These are phyloP conservation scores for Dalbergia oliveri DNA, from an alignment of 306 rosid species.

Conservation along the genomic window DNA sequence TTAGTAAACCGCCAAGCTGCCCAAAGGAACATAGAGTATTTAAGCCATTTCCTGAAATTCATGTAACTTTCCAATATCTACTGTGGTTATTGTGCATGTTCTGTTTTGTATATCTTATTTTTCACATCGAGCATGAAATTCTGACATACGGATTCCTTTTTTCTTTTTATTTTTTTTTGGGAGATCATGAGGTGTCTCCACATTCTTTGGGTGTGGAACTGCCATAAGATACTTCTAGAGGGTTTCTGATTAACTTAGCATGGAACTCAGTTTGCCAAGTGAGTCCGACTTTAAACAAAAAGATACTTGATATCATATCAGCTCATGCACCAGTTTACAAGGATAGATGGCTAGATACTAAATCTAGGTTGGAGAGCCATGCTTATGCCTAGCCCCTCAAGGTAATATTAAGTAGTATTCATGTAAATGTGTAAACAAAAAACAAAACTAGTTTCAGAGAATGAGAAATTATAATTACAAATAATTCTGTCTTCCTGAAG, in stretches of 20 bases:
- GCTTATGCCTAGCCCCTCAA: background rate
- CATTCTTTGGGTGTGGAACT: too few relatives aligned
- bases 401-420: background rate
- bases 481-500: conserved; percentile 4
- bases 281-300: background rate
- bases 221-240: background rate
- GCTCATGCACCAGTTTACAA: background rate
- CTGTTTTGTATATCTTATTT: background rate
- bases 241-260: background rate
- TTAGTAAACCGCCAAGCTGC: background rate
- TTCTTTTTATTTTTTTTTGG: background rate
- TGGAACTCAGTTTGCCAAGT: background rate
- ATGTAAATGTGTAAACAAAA: background rate
- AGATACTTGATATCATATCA: background rate
- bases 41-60: background rate
- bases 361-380: background rate
- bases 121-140: background rate
- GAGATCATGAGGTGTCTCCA: too few relatives aligned
- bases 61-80: background rate
- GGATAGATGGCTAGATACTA: background rate
- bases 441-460: background rate
- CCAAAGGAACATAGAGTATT: background rate
- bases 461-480: background rate
- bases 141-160: background rate
- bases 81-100: background rate